A percentile compares a stretch with the other conserved stretches of the same genome.
These are phyloP conservation scores for Ophiostoma piceae DNA, from an alignment of 2,329 filamentous ascomycete genomes.

Conservation along the genomic window DNA sequence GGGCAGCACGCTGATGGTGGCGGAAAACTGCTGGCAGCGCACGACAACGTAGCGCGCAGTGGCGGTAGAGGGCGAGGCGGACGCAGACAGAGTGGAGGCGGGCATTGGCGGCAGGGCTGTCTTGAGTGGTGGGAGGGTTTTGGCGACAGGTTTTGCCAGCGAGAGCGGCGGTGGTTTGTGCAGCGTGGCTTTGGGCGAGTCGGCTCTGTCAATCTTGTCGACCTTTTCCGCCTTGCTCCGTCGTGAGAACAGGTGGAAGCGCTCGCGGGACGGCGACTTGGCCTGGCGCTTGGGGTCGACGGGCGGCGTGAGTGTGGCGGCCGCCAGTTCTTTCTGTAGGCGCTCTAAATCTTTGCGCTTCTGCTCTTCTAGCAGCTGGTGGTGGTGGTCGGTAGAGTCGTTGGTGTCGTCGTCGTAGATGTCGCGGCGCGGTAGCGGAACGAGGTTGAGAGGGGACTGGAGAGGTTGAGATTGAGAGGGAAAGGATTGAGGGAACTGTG, in stretches of 20 bases:
- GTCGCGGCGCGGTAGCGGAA: slow-evolving; percentile 23
- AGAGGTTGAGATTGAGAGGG: neutral
- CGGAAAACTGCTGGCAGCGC: slow-evolving; percentile 61
- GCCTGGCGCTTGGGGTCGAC: neutral
- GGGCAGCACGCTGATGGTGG: slow-evolving; percentile 65
- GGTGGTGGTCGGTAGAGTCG: slow-evolving; percentile 41
- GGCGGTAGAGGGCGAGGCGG: neutral
- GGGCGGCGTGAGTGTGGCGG: slow-evolving; percentile 25
- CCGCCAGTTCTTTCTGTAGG: slow-evolving; percentile 39
- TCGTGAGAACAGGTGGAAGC: neutral
- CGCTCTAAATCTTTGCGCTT: slow-evolving; percentile 46
- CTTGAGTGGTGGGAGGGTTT: neutral
- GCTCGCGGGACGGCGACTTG: slow-evolving; percentile 15
- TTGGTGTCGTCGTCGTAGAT: slow-evolving; percentile 31
- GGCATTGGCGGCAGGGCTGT: neutral
- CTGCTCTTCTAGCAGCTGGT: slow-evolving; percentile 42
- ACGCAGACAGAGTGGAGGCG: neutral
- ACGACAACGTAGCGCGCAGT: slow-evolving; percentile 12
- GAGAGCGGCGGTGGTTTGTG: slow-evolving; percentile 30
- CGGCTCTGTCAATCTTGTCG: neutral
- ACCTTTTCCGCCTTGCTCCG: slow-evolving; percentile 30
- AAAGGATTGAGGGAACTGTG: neutral
- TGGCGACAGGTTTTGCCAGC: neutral
- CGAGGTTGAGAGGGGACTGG: slow-evolving; percentile 14
- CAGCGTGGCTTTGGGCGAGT: slow-evolving; percentile 33